Base-by-base conservation (phyloP, 176 grass and related monocot species). In the Ensete ventricosum region DNA sequence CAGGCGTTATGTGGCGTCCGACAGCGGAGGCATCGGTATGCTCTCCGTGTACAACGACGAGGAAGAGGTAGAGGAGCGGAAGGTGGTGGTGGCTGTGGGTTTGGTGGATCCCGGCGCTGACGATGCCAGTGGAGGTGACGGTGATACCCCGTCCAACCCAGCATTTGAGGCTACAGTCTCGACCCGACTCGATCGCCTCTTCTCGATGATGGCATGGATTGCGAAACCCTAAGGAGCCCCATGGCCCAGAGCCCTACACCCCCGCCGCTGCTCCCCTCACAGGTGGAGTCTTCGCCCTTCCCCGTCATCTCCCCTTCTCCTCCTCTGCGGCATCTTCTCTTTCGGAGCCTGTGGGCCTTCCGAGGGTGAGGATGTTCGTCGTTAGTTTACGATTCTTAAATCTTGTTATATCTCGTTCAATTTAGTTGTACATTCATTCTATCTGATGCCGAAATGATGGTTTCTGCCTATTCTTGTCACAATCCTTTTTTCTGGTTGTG, bases 31-130 rank as follows among this genome's bases (percentile, higher is more conserved):
- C 34, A 77, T 77, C 75, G 75, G 51, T 77, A 59, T 77, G 1
- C 75, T 77, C 50, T 77, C 75, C 8, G n/a, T 77, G 5, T 77
- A 77, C 58, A 77, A 77, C 75, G 75, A 66, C 43, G 75, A 77
- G 75, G 75, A 66, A 74, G 72, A 58, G 58, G 75, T 65, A 20
- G 75, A 77, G 0, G 75, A 77, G 1, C 34, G 34, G 4, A 43
- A 43, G 34, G 34, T 43, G 34, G 34, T 43, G 3, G 34, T 43
- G 34, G 34, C 34, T 6, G 34, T 43, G 34, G 34, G 34, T 43
- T 43, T 43, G 34, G 34, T 43, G 34, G 34, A 43, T 43, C 5
- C 34, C 34, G 4, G 34, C 34, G 4, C 34, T 43, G 26, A 14
- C 60, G 12, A 50, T 11, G 20, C 60, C 0, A 60, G 19, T 8